phyloP scores from a whole-genome alignment of 805 yeast species.

The Tetrapisispora pingtungensis region DNA sequence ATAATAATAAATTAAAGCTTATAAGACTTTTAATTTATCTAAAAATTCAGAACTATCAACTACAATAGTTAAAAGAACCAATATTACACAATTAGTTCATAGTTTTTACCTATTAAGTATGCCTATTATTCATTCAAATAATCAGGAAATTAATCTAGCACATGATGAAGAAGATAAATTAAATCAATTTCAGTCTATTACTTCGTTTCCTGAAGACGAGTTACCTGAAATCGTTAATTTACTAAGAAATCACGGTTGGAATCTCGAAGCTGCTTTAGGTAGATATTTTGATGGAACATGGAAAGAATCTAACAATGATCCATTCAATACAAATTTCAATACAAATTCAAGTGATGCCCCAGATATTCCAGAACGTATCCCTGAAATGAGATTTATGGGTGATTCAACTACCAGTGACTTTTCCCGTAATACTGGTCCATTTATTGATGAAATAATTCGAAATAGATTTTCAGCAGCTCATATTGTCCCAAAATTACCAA shows the following conservation, averaged over 20 bases:
- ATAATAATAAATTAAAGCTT: too few relatives aligned
- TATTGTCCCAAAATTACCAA: slow-evolving; percentile 24
- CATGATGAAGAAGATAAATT: slow-evolving; percentile 36
- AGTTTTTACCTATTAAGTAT: too few relatives aligned
- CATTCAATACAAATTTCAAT: background rate
- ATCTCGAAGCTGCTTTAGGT: slow-evolving; percentile 50
- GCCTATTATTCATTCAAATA: slow-evolving; percentile 12
- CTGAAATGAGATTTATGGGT: background rate
- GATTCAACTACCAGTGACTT: background rate
- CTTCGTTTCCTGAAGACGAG: slow-evolving; percentile 40
- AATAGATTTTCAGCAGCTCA: slow-evolving; percentile 6
- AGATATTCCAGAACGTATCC: slow-evolving; percentile 5
- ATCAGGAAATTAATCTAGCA: slow-evolving; percentile 26
- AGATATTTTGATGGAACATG: slow-evolving; percentile 52
- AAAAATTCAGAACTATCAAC: too few relatives aligned
- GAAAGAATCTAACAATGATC: slow-evolving; percentile 10
- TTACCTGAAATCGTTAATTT: slow-evolving; percentile 38
- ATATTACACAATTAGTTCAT: too few relatives aligned
- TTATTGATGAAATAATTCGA: background rate
- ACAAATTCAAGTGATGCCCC: background rate
- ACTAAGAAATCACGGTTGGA: slow-evolving; percentile 45
- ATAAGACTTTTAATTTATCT: too few relatives aligned
- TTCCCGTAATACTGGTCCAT: background rate
- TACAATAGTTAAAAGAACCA: too few relatives aligned
- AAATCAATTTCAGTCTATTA: slow-evolving; percentile 41